Percentiles rank a stretch among this genome's conserved stretches.
Conservation (phyloP, 257 asterid species). For the Perilla frutescens region DNA sequence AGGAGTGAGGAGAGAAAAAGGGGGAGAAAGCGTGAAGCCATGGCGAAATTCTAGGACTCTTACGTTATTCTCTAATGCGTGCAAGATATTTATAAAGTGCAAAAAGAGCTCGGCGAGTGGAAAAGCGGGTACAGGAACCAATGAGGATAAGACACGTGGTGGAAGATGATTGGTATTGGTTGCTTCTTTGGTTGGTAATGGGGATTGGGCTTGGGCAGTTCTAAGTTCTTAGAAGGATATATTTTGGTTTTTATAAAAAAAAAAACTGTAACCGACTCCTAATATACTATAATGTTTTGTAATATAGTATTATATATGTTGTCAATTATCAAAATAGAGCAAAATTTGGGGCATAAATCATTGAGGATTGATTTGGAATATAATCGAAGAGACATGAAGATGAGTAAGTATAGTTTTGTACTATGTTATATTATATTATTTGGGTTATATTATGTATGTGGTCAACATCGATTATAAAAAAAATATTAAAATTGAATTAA, state of each 20-base stretch:
- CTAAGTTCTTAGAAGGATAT: no score
- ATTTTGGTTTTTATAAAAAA: no score
- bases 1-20: conserved; percentile 39
- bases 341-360: background rate
- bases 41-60: conserved; percentile 29
- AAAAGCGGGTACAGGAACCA: conserved; percentile 15
- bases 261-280: background rate
- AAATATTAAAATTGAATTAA: background rate
- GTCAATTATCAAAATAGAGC: background rate
- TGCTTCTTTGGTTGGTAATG: conserved; percentile 31
- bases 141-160: conserved; percentile 22
- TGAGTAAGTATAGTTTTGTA: background rate
- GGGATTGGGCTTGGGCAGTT: background rate
- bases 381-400: background rate
- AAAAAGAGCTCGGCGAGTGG: background rate
- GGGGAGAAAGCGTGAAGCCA: conserved; percentile 47
- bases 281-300: background rate
- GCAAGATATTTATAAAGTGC: conserved; percentile 27
- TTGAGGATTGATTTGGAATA: background rate
- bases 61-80: conserved; percentile 7
- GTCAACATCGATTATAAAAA: no score
- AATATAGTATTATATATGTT: background rate
- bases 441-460: no score
- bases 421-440: background rate
- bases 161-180: conserved; percentile 3